Evolutionary conservation across 768 basidiomycete species (phyloP).

Genomic region (Rhodotorula kratochvilovae): DNA sequence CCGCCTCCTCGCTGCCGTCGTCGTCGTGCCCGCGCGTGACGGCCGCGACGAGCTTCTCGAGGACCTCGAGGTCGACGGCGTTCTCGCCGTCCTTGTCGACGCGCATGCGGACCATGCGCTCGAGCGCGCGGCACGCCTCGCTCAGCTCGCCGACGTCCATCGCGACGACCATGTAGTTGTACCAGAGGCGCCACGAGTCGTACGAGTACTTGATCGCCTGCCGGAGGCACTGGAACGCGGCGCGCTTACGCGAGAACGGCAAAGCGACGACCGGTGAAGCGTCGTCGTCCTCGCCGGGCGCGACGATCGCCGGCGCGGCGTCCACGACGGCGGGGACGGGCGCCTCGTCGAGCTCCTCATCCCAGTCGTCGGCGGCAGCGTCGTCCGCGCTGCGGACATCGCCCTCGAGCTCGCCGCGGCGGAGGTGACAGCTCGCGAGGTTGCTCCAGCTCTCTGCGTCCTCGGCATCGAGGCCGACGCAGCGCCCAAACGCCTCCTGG

Average conservation of each 20-base stretch:
- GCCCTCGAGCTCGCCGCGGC: slow-evolving; percentile 58
- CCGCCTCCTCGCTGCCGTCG: slow-evolving; percentile 35
- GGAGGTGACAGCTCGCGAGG: slow-evolving; percentile 86
- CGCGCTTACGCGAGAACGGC: slow-evolving; percentile 61
- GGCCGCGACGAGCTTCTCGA: slow-evolving; percentile 82
- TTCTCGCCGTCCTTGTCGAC: slow-evolving; percentile 54
- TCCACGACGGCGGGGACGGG: neutral
- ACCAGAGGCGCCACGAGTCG: slow-evolving; percentile 97
- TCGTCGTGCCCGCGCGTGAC: slow-evolving; percentile 59
- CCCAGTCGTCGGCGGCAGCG: slow-evolving; percentile 41
- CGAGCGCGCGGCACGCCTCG: slow-evolving; percentile 78
- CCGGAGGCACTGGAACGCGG: slow-evolving; percentile 87
- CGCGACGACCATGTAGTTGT: slow-evolving; percentile 89
- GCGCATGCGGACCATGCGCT: slow-evolving; percentile 75
- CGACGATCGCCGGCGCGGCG: neutral
- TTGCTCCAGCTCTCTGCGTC: slow-evolving; percentile 99
- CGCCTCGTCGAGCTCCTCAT: slow-evolving; percentile 5
- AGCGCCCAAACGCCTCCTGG: slow-evolving; percentile 73
- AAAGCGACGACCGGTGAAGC: slow-evolving; percentile 31
- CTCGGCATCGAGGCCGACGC: slow-evolving; percentile 87
- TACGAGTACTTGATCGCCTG: slow-evolving; percentile 79
- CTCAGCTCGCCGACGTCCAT: slow-evolving; percentile 87
- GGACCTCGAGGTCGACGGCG: slow-evolving; percentile 75
- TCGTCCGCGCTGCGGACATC: slow-evolving; percentile 46
- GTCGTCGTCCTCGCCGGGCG: slow-evolving; percentile 15